Conservation (phyloP, 306 rosid genomes). For the Rosa chinensis region DNA sequence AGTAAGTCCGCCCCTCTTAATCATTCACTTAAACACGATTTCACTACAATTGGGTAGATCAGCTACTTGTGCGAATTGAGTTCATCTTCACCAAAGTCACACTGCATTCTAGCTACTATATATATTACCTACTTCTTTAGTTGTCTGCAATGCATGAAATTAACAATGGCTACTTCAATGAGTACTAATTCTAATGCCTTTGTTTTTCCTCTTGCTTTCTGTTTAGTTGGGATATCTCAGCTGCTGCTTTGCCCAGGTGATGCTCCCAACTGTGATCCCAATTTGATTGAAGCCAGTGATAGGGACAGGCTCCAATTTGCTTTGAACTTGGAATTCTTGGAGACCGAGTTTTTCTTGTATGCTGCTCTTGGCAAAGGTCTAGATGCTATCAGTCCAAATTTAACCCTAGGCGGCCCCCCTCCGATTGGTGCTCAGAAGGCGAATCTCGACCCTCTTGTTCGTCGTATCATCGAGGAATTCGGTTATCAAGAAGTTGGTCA, state of each 20-base stretch:
- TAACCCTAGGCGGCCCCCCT: constrained; percentile 21
- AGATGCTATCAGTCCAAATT: constrained; percentile 1
- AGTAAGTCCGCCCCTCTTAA: background rate
- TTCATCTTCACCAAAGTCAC: background rate
- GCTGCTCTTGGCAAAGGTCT: constrained; percentile 29
- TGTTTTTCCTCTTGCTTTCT: constrained; percentile 1
- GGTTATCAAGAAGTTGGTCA: constrained; percentile 35
- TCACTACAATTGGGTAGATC: background rate
- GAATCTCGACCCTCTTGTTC: constrained; percentile 25
- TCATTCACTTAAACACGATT: background rate
- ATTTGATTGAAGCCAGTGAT: constrained; percentile 14
- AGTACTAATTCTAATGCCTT: background rate
- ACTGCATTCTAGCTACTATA: background rate
- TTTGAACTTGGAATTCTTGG: constrained; percentile 33
- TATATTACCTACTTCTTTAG: background rate
- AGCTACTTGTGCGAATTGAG: background rate
- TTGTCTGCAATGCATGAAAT: background rate
- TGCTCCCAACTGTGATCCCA: background rate
- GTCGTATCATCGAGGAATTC: constrained; percentile 19
- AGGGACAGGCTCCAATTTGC: constrained; percentile 26
- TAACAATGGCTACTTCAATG: constrained; percentile 4
- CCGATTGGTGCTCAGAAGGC: constrained; percentile 29
- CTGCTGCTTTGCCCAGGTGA: background rate
- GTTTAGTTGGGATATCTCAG: constrained; percentile 4
- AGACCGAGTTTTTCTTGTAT: constrained; percentile 21